Percentiles rank a stretch among this genome's conserved stretches.
Conservation (phyloP, 352 stramenopile species). For the Phytophthora capsici region DNA sequence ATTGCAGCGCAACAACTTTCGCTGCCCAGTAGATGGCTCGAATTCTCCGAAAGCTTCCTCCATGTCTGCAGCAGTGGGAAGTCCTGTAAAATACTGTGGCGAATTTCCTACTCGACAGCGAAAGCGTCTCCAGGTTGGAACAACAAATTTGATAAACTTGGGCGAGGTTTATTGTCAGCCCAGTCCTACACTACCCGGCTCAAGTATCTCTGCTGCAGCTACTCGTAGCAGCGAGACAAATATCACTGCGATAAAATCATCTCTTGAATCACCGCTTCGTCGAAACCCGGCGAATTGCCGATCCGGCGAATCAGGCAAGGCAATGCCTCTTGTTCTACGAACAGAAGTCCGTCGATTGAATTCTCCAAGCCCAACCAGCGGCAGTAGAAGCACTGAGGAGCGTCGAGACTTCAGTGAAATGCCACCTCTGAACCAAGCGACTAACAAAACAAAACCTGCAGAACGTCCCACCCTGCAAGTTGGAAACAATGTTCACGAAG, state of each 20-base stretch:
- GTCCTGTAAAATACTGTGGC: slow-evolving; percentile 38
- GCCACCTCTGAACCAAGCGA: slow-evolving; percentile 7
- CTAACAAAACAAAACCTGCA: background rate
- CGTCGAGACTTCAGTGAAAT: background rate
- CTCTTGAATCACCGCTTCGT: slow-evolving; percentile 22
- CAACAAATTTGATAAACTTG: slow-evolving; percentile 62
- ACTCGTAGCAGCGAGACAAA: slow-evolving; percentile 55
- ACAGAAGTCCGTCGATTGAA: slow-evolving; percentile 27
- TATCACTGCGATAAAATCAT: slow-evolving; percentile 47
- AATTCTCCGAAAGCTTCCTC: slow-evolving; percentile 20
- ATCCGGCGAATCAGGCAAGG: slow-evolving; percentile 9
- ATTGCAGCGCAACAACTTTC: slow-evolving; percentile 75
- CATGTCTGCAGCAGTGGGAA: slow-evolving; percentile 26
- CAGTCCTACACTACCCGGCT: slow-evolving; percentile 10
- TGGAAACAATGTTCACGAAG: slow-evolving; percentile 26
- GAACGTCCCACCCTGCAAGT: slow-evolving; percentile 5
- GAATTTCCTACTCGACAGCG: slow-evolving; percentile 61
- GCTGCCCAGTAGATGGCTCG: slow-evolving; percentile 41
- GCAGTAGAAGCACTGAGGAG: slow-evolving; percentile 24
- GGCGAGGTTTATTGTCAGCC: slow-evolving; percentile 8
- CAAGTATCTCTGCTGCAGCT: slow-evolving; percentile 29
- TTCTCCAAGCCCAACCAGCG: slow-evolving; percentile 11
- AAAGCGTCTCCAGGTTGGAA: slow-evolving; percentile 78
- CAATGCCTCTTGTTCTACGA: slow-evolving; percentile 20
- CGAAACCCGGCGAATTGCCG: slow-evolving; percentile 1